phyloP scores from a whole-genome alignment of 75 land plant genomes.

The Picea glauca region DNA sequence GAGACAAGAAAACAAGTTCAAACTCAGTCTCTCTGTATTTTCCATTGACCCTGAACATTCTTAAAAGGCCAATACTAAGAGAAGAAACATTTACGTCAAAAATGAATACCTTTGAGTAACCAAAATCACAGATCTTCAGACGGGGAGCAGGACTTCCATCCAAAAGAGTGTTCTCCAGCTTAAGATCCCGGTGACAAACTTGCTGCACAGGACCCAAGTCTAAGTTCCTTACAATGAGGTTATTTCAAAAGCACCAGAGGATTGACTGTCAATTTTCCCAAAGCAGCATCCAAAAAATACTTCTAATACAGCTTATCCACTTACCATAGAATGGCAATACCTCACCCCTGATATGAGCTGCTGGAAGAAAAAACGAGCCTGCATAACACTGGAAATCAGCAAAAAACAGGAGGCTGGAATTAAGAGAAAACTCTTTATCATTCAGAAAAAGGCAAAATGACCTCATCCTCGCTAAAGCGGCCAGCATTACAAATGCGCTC shows the following conservation, averaged over 20 bases:
- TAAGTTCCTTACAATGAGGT: background rate
- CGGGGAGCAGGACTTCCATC: constrained; percentile 79
- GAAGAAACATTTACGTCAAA: background rate
- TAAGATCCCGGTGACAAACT: constrained; percentile 76
- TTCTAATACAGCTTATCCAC: background rate
- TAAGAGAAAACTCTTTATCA: background rate
- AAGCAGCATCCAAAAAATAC: background rate
- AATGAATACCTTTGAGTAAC: constrained; percentile 59
- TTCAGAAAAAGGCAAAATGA: constrained; percentile 1
- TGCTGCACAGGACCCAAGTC: constrained; percentile 22
- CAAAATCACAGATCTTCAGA: constrained; percentile 80
- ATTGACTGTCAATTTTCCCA: background rate
- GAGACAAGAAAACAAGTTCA: background rate
- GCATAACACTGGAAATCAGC: background rate
- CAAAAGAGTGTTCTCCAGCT: constrained; percentile 68
- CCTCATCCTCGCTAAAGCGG: constrained; percentile 81
- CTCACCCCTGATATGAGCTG: constrained; percentile 53
- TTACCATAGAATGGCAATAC: constrained; percentile 51
- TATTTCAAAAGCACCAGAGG: background rate
- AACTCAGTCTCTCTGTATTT: background rate
- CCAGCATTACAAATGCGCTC: constrained; percentile 79
- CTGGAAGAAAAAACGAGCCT: constrained; percentile 55
- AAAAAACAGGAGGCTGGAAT: background rate
- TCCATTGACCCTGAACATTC: background rate
- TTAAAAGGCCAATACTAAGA: background rate